Evolutionary conservation across 192 early-diverging fungal genomes (phyloP).

Genomic region (Borealophlyctis nickersoniae): DNA sequence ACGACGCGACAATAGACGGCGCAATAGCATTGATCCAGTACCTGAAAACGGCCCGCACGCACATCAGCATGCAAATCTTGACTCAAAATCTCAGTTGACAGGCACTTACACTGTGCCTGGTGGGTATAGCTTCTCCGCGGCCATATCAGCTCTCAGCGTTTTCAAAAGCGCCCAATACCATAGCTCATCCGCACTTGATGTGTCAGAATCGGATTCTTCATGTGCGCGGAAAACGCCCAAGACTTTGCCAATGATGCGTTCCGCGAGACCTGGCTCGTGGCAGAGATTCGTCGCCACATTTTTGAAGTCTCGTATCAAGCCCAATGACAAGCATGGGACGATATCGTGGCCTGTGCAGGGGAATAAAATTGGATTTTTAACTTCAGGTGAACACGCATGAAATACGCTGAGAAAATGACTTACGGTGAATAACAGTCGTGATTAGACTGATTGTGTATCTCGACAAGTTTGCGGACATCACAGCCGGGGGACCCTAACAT

Average conservation of each 20-base stretch:
- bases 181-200: conserved; percentile 56
- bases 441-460: conserved; percentile 67
- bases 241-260: conserved; percentile 42
- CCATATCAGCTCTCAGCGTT: conserved; percentile 79
- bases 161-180: conserved; percentile 84
- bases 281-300: conserved; percentile 55
- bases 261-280: conserved; percentile 42
- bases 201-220: neutral
- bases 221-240: conserved; percentile 35
- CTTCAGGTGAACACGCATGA: neutral
- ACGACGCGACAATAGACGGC: conserved; percentile 8
- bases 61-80: conserved; percentile 24
- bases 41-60: conserved; percentile 1
- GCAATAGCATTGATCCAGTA: conserved; percentile 22
- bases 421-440: conserved; percentile 57
- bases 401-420: neutral
- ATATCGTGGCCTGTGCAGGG: conserved; percentile 65
- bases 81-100: conserved; percentile 35
- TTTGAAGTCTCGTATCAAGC: conserved; percentile 75
- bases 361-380: neutral
- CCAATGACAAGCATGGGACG: conserved; percentile 74
- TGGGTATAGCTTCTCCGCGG: conserved; percentile 72
- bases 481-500: conserved; percentile 28
- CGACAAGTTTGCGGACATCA: conserved; percentile 70
- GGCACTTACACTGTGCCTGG: conserved; percentile 59